Evolutionary conservation across 2,329 filamentous ascomycete genomes (phyloP).

Genomic region (Malbranchea cinnamomea): DNA sequence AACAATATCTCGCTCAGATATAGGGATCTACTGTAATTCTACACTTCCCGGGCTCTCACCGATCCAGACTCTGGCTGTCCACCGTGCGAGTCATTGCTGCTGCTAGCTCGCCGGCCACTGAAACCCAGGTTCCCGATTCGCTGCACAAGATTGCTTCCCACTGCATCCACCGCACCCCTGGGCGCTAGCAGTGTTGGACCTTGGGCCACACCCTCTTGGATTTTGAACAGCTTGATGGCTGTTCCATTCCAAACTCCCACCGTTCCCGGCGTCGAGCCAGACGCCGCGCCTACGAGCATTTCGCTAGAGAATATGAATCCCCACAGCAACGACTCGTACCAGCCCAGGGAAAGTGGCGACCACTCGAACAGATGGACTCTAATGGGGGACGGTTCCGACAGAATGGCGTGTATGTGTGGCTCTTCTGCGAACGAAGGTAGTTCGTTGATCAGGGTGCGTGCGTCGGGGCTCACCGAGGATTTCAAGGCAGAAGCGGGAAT

Average conservation of each 20-base stretch:
- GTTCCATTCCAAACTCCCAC: conserved; percentile 94
- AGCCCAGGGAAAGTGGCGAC: conserved; percentile 77
- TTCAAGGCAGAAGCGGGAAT: conserved; percentile 34
- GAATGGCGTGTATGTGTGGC: conserved; percentile 50
- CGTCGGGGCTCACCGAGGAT: conserved; percentile 23
- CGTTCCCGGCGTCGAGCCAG: conserved; percentile 53
- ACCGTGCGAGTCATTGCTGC: conserved; percentile 21
- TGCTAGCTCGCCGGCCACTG: conserved; percentile 39
- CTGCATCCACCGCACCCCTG: conserved; percentile 79
- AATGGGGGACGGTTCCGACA: conserved; percentile 53
- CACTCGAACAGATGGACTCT: conserved; percentile 86
- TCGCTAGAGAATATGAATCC: conserved; percentile 82
- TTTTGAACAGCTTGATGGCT: conserved; percentile 70
- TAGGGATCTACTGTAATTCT: conserved; percentile 3
- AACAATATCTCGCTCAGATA: no score
- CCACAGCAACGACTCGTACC: conserved; percentile 94
- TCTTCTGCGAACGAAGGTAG: conserved; percentile 30
- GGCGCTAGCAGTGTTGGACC: conserved; percentile 73
- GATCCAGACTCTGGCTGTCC: conserved; percentile 16
- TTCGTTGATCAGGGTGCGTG: conserved; percentile 27
- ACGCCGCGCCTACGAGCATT: conserved; percentile 46
- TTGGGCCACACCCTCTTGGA: conserved; percentile 67
- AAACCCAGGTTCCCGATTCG: conserved; percentile 72
- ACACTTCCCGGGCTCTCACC: conserved; percentile 24
- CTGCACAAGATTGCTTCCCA: conserved; percentile 77